Evolutionary conservation across 495 filamentous ascomycete genomes (phyloP).

Genomic region (Neurospora tetrasperma): DNA sequence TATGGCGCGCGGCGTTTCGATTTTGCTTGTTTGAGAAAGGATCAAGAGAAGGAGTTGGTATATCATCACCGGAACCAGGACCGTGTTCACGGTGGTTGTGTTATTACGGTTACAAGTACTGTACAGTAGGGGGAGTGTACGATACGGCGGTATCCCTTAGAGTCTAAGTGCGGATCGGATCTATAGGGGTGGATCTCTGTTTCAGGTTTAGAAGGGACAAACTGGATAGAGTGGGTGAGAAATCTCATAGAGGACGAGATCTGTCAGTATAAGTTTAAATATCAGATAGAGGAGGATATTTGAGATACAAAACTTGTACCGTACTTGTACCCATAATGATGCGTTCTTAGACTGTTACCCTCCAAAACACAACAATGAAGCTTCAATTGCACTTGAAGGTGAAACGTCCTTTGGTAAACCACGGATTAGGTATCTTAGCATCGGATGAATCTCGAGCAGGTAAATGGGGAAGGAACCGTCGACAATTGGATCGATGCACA

Average conservation of each 20-base stretch:
- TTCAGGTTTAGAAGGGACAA: background rate
- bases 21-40: background rate
- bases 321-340: background rate
- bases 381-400: background rate
- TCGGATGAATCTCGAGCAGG: too few relatives aligned
- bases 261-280: rapidly evolving
- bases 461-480: too few relatives aligned
- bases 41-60: background rate
- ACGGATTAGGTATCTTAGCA: too few relatives aligned
- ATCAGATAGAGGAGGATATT: background rate
- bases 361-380: background rate
- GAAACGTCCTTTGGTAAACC: background rate
- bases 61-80: background rate
- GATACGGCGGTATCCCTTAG: background rate
- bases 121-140: background rate
- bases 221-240: background rate
- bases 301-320: background rate
- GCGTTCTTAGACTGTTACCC: background rate
- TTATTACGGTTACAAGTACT: background rate
- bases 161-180: background rate
- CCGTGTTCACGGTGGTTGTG: background rate
- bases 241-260: background rate
- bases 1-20: background rate
- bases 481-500: too few relatives aligned
- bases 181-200: background rate